Base-by-base conservation (phyloP, 202 grass and related monocot genomes). In the Musa balbisiana region DNA sequence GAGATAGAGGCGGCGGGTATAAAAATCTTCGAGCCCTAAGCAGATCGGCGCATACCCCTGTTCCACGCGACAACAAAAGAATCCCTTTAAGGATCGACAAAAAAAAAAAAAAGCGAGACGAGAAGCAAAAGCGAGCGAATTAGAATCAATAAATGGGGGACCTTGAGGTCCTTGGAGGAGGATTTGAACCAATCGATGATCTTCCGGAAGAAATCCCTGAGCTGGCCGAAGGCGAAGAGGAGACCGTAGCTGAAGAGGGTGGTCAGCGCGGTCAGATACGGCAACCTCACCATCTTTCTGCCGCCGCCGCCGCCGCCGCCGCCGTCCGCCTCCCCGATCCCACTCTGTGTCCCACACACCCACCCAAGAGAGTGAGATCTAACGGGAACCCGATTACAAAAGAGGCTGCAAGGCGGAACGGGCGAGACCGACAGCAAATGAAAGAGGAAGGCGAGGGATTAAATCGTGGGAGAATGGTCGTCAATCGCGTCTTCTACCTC, bases 21-120 rank as follows among this genome's bases (percentile, higher is more conserved):
- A 96, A 77, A 96, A 96, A 82, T 96, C 92, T 75, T 96, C 92
- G 55, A 85, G 74, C 17, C 92, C 88, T 23, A 91, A 75, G 78
- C 92, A 96, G 77, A 96, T 89, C 84, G 92, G 92, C 63, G 86
- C 92, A 60, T 91, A 91, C 20, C 92, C 88, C 92, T 91, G 84
- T 20, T 70, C 68, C 19, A 71, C 51, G 53, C 52, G n/a, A 52
- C 26, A 55, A 10, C 56, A 78, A 56, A 43, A 29, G 14, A 49
- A 71, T 72, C n/a, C 23, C 49, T 62, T 11, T 24, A 62, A 79
- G 75, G 49, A 55, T 63, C 14, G 55, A 43, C 81, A 65, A 64
- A 11, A 16, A 83, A 66, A 69, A 21, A 23, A 22, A 25, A 72
- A 43, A 43, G 33, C 33, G 33, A 43, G 33, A 8, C 33, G 33